phyloP scores from a whole-genome alignment of 2,329 filamentous ascomycete species.

The Coniochaeta prunicola region DNA sequence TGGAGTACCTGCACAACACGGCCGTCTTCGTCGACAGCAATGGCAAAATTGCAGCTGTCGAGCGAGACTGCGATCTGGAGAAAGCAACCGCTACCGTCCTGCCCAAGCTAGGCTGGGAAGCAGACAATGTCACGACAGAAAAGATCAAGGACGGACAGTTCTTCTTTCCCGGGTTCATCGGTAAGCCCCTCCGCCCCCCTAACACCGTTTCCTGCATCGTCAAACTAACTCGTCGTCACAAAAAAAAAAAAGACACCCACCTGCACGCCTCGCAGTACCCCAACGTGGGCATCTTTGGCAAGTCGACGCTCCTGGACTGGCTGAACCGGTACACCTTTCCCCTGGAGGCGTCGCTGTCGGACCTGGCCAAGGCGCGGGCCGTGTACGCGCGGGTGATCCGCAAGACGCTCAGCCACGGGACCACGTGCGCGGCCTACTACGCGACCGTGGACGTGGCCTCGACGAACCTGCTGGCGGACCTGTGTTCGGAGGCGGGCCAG shows the following conservation, averaged over 20 bases:
- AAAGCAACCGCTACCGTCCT: slow-evolving; percentile 27
- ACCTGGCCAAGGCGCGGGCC: slow-evolving; percentile 52
- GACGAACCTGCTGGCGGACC: slow-evolving; percentile 83
- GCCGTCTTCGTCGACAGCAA: slow-evolving; percentile 41
- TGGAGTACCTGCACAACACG: slow-evolving; percentile 44
- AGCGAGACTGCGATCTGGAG: slow-evolving; percentile 24
- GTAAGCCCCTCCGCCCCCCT: slow-evolving; percentile 32
- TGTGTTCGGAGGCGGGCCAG: slow-evolving; percentile 76
- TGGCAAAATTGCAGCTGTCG: slow-evolving; percentile 44
- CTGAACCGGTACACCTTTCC: slow-evolving; percentile 92
- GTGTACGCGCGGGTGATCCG: slow-evolving; percentile 75
- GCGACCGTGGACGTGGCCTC: slow-evolving; percentile 80
- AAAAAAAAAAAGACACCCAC: slow-evolving; percentile 66
- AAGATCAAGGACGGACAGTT: slow-evolving; percentile 46
- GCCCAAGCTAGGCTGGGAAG: slow-evolving; percentile 38
- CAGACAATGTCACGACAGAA: slow-evolving; percentile 26
- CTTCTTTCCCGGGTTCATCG: slow-evolving; percentile 80
- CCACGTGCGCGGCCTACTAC: slow-evolving; percentile 91
- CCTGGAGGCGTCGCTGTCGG: slow-evolving; percentile 69
- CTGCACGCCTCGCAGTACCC: slow-evolving; percentile 94
- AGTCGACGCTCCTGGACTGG: slow-evolving; percentile 89
- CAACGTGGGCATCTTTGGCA: slow-evolving; percentile 90
- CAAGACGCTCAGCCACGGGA: slow-evolving; percentile 80
- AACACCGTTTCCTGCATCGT: too few species aligned
- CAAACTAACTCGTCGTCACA: not conserved